Conservation (phyloP, 192 early-diverging fungal genomes). For the Ramicandelaber brevisporus region DNA sequence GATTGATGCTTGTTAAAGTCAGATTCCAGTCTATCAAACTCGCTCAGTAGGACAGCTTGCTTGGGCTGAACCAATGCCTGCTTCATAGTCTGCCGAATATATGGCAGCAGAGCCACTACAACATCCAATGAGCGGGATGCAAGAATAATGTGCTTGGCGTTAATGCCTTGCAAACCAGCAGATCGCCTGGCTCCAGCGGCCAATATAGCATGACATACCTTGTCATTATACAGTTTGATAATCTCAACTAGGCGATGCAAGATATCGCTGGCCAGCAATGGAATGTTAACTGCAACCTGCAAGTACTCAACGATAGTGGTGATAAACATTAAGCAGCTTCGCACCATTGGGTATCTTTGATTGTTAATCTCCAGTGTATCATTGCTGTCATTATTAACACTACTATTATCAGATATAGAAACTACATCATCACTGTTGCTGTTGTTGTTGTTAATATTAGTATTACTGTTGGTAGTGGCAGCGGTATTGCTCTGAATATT, state of each 20-base stretch:
- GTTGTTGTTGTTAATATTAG: slow-evolving; percentile 1
- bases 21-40: slow-evolving; percentile 65
- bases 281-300: slow-evolving; percentile 55
- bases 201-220: slow-evolving; percentile 88
- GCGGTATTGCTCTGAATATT: neutral
- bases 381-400: slow-evolving; percentile 13
- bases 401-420: neutral
- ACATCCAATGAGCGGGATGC: slow-evolving; percentile 79
- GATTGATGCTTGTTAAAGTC: slow-evolving; percentile 81
- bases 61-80: slow-evolving; percentile 43
- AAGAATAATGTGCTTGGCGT: slow-evolving; percentile 86
- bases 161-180: slow-evolving; percentile 92
- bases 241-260: slow-evolving; percentile 73
- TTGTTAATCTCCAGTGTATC: slow-evolving; percentile 50
- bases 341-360: slow-evolving; percentile 65
- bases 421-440: neutral
- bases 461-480: neutral
- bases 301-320: slow-evolving; percentile 86
- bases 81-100: slow-evolving; percentile 46
- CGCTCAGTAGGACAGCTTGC: slow-evolving; percentile 52
- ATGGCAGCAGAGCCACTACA: slow-evolving; percentile 69
- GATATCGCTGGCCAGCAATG: slow-evolving; percentile 52
- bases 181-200: slow-evolving; percentile 92
- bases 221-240: slow-evolving; percentile 72
- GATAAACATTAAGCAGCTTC: slow-evolving; percentile 63